A percentile compares a stretch with the other conserved stretches of the same genome.
These are phyloP conservation scores for Penicillium roqueforti DNA, from an alignment of 495 filamentous ascomycete species.

Conservation along the genomic window DNA sequence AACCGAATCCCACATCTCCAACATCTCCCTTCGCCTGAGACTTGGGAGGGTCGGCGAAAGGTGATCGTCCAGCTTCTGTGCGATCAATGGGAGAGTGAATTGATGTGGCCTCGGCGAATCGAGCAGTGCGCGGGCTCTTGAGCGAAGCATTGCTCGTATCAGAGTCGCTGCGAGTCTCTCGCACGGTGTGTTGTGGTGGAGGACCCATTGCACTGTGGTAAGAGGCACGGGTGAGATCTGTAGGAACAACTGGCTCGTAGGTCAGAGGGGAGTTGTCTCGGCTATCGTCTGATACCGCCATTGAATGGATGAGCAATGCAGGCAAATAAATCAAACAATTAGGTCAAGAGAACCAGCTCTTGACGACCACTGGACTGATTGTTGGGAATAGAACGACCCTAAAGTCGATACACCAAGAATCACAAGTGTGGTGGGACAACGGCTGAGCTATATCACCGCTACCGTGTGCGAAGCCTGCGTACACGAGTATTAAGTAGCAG, in stretches of 20 bases:
- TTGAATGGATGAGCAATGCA: constrained; percentile 13
- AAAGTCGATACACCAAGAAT: constrained; percentile 13
- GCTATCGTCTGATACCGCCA: constrained; percentile 28
- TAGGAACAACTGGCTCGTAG: constrained; percentile 33
- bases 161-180: constrained; percentile 30
- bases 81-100: constrained; percentile 79
- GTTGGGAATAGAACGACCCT: constrained; percentile 3
- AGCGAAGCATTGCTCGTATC: constrained; percentile 58
- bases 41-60: constrained; percentile 63
- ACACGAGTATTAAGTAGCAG: constrained; percentile 26
- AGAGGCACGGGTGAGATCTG: constrained; percentile 31
- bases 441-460: constrained; percentile 24
- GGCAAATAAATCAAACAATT: constrained; percentile 8
- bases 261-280: constrained; percentile 28
- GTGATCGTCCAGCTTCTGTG: constrained; percentile 44
- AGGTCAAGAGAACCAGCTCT: constrained; percentile 40
- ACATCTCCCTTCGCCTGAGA: constrained; percentile 51
- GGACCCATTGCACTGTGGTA: constrained; percentile 33
- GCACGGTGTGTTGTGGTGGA: constrained; percentile 20
- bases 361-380: not conserved
- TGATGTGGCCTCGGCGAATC: constrained; percentile 86
- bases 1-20: constrained; percentile 89
- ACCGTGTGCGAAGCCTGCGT: constrained; percentile 35
- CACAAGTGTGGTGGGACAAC: constrained; percentile 18
- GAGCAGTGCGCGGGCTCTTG: constrained; percentile 73